Conservation (phyloP, 1,284 basidiomycete species). For the Volvariella surrecta region DNA sequence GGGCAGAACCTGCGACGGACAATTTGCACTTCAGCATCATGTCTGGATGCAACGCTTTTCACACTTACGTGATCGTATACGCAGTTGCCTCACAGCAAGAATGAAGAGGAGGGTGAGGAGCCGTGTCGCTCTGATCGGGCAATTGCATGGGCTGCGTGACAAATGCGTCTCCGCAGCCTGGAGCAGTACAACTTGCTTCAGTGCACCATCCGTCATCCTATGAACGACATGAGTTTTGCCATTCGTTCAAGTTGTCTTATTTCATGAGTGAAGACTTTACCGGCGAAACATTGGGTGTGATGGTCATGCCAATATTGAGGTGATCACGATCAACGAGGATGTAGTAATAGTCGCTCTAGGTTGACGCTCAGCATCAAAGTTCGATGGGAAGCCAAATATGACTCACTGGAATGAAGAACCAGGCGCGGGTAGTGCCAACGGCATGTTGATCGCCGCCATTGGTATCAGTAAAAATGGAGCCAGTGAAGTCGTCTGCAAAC, state of each 20-base stretch:
- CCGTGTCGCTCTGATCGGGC: constrained; percentile 5
- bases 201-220: constrained; percentile 15
- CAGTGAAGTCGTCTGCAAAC: constrained; percentile 6
- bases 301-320: constrained; percentile 19
- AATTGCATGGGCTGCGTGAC: constrained; percentile 14
- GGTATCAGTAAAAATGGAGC: constrained; percentile 17
- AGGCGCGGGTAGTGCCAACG: constrained; percentile 15
- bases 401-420: constrained; percentile 15
- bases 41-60: background rate
- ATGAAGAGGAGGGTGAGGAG: constrained; percentile 14
- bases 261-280: constrained; percentile 5
- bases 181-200: constrained; percentile 10
- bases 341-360: constrained; percentile 19
- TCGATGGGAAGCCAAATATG: background rate
- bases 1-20: background rate
- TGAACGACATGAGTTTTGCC: constrained; percentile 11
- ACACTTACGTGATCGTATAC: constrained; percentile 15
- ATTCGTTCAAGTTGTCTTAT: constrained; percentile 2
- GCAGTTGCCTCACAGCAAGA: constrained; percentile 10
- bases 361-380: background rate
- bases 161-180: constrained; percentile 13
- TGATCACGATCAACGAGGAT: constrained; percentile 18
- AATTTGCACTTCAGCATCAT: background rate
- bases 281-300: constrained; percentile 14
- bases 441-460: constrained; percentile 16